phyloP scores from a whole-genome alignment of 2,329 filamentous ascomycete species.

The Scytalidium lignicola region DNA sequence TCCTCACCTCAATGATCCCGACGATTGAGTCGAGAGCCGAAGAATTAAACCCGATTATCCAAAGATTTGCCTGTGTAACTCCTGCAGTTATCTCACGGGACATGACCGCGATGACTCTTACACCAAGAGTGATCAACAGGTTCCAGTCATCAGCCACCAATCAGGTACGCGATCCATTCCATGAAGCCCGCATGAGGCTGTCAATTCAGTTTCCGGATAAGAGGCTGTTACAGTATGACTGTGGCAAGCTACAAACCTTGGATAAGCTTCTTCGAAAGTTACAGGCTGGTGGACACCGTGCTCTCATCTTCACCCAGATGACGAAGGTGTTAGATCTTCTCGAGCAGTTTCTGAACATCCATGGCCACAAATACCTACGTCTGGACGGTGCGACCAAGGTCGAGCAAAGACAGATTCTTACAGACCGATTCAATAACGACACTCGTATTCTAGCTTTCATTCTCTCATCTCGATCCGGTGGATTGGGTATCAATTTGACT shows the following conservation, averaged over 20 bases:
- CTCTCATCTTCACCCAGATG: constrained; percentile 99
- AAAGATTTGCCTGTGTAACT: constrained; percentile 88
- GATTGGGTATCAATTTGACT: constrained; percentile 92
- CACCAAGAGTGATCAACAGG: constrained; percentile 50
- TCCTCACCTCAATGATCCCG: constrained; percentile 63
- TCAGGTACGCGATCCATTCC: constrained; percentile 74
- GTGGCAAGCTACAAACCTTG: constrained; percentile 88
- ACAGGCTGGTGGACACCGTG: constrained; percentile 85
- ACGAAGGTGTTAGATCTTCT: constrained; percentile 96
- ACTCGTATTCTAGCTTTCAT: constrained; percentile 92
- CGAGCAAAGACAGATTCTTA: constrained; percentile 90
- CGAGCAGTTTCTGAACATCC: constrained; percentile 96
- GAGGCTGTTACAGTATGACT: constrained; percentile 93
- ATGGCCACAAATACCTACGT: constrained; percentile 93
- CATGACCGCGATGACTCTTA: constrained; percentile 62
- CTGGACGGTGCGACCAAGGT: constrained; percentile 96
- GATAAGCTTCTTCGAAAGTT: constrained; percentile 81
- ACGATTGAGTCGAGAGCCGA: constrained; percentile 69
- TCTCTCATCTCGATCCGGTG: constrained; percentile 87
- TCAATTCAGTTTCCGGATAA: constrained; percentile 97
- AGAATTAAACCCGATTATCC: constrained; percentile 67
- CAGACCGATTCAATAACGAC: constrained; percentile 95
- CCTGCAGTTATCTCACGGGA: constrained; percentile 82
- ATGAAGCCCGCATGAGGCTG: constrained; percentile 85
- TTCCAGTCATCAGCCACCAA: constrained; percentile 53